phyloP scores from a whole-genome alignment of 2,329 filamentous ascomycete species.

The Sarocladium brachiariae region DNA sequence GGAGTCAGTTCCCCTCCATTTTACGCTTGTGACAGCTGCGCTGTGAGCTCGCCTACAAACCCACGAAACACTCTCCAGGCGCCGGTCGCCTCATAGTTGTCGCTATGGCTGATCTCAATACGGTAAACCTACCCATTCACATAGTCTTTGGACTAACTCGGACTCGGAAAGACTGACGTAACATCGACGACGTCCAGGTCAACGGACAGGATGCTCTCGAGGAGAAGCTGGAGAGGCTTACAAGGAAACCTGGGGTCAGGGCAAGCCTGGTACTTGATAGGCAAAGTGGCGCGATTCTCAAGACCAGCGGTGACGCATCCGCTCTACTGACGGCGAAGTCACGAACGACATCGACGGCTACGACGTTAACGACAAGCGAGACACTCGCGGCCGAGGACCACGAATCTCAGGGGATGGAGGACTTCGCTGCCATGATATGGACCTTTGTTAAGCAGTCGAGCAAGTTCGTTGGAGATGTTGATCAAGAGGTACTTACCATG shows the following conservation, averaged over 20 bases:
- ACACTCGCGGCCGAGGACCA: constrained; percentile 33
- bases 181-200: constrained; percentile 20
- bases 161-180: background rate
- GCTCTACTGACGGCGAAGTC: constrained; percentile 39
- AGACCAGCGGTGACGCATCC: constrained; percentile 63
- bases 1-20: background rate
- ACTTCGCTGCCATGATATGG: constrained; percentile 72
- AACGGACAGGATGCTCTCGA: constrained; percentile 55
- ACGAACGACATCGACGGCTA: constrained; percentile 28
- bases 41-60: background rate
- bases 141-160: background rate
- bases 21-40: constrained; percentile 7
- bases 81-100: constrained; percentile 8
- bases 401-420: constrained; percentile 56
- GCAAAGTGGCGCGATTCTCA: constrained; percentile 64
- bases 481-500: constrained; percentile 52
- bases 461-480: constrained; percentile 63
- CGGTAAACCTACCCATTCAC: background rate
- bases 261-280: constrained; percentile 71
- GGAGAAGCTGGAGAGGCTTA: constrained; percentile 60
- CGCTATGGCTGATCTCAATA: constrained; percentile 5
- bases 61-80: constrained; percentile 4
- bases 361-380: constrained; percentile 37
- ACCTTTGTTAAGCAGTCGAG: constrained; percentile 65
- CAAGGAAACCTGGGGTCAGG: constrained; percentile 72